These are phyloP conservation scores for Phytophthora pisi DNA, from an alignment of 352 stramenopile genomes.

Conservation along the genomic window DNA sequence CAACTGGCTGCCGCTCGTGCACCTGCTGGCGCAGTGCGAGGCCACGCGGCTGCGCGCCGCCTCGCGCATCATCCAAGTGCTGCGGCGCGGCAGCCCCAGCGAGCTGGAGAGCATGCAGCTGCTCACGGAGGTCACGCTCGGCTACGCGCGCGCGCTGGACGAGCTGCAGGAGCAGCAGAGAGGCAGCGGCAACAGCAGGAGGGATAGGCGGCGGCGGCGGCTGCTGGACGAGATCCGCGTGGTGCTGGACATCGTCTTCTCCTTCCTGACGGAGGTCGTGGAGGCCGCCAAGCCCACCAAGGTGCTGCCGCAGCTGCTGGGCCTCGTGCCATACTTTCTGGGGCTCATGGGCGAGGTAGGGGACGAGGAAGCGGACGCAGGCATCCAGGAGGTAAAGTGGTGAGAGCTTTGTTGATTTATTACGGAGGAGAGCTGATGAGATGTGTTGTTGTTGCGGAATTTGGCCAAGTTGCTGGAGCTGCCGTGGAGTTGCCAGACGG, in stretches of 20 bases:
- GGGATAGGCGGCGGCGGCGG: not conserved
- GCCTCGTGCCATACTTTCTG: slow-evolving; percentile 62
- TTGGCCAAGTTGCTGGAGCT: slow-evolving; percentile 71
- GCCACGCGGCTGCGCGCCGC: slow-evolving; percentile 56
- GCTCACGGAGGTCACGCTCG: slow-evolving; percentile 75
- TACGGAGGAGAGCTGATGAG: not conserved
- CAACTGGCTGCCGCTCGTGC: slow-evolving; percentile 40
- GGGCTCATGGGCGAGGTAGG: slow-evolving; percentile 46
- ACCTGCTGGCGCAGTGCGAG: slow-evolving; percentile 38
- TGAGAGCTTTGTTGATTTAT: not conserved
- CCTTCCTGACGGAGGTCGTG: slow-evolving; percentile 59
- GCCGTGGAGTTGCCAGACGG: slow-evolving; percentile 58
- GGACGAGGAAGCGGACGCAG: slow-evolving; percentile 2
- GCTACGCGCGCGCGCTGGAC: slow-evolving; percentile 60
- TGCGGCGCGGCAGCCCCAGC: slow-evolving; percentile 58
- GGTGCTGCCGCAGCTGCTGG: slow-evolving; percentile 64
- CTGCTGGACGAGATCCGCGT: slow-evolving; percentile 56
- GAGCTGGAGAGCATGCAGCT: slow-evolving; percentile 80
- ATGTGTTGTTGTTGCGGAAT: slow-evolving; percentile 33
- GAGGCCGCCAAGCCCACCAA: slow-evolving; percentile 34
- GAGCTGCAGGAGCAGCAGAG: slow-evolving; percentile 24
- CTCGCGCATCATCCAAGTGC: slow-evolving; percentile 60
- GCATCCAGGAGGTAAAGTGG: not conserved
- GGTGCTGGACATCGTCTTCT: slow-evolving; percentile 62
- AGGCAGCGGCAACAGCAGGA: not conserved